These are phyloP conservation scores for Populus euphratica DNA, from an alignment of 345 rosid species.

Conservation along the genomic window DNA sequence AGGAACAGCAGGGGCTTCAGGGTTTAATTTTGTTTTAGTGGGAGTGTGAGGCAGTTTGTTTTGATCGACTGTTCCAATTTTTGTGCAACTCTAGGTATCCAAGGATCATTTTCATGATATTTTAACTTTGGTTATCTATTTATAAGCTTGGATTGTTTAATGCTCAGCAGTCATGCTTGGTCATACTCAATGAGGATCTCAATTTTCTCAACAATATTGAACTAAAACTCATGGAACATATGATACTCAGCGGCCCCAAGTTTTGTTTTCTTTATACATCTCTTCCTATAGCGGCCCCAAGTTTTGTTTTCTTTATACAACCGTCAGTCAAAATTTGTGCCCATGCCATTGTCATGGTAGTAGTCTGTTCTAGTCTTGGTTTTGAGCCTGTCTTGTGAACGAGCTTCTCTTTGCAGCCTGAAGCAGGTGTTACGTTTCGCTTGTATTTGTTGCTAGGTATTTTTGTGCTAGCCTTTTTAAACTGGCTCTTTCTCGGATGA, in stretches of 20 bases:
- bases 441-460: not conserved
- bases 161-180: not conserved
- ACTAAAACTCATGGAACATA: not conserved
- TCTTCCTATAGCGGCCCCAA: not conserved
- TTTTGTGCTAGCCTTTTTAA: not conserved
- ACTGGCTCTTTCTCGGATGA: not conserved
- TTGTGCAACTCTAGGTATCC: slow-evolving; percentile 37
- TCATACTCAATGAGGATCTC: not conserved
- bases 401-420: not conserved
- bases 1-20: slow-evolving; percentile 68
- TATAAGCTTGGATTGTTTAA: slow-evolving; percentile 4
- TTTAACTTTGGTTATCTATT: slow-evolving; percentile 6
- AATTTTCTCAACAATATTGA: no score
- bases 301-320: not conserved
- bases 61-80: slow-evolving; percentile 32
- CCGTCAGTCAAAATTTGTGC: not conserved
- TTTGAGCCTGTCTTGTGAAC: not conserved
- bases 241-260: not conserved
- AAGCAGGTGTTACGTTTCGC: not conserved
- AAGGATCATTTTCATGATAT: slow-evolving; percentile 13
- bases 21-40: slow-evolving; percentile 36
- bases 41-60: slow-evolving; percentile 21
- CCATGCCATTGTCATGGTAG: not conserved
- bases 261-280: not conserved
- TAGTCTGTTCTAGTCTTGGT: no score